Base-by-base conservation (phyloP, 2,329 filamentous ascomycete genomes). In the Pseudonectria foliicola region DNA sequence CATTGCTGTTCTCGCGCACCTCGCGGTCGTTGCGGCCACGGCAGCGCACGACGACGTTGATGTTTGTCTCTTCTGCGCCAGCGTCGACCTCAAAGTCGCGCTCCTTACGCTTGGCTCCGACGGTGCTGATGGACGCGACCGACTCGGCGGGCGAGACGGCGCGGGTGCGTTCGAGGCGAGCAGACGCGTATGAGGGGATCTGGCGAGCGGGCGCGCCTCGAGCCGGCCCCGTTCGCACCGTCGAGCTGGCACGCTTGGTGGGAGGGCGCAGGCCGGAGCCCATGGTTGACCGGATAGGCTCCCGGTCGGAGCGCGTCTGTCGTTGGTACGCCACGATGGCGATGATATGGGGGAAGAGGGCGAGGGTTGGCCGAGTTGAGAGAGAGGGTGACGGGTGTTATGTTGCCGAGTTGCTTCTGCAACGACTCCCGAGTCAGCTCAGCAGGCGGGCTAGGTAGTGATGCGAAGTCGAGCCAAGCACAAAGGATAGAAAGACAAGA, bases 21-120 rank as follows among this genome's bases (percentile, higher is more conserved):
- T 98, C 92, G 48, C 90, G 81, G 49, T 95, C 85, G 57, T 85
- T 96, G 44, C 92, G 82, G 5, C 90, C 92, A 49, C 92, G 77
- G 65, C 90, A 98, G 45, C 92, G 77, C 38, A 98, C 93, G 24
- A 96, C 89, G 30, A 98, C 92, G 57, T 93, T 92, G 63, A 98
- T 98, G 58, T 95, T 98, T 7, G 90, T 96, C 61, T 94, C 88
- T 50, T 89, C 81, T 33, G 75, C 74, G 37, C 64, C 62, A 2
- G 44, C 35, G 23, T 85, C 78, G 6, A 73, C 61, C 29, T 90
- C 89, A 54, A 82, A 90, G 25, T 93, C 85, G 53, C 85, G 77
- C 50, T 92, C 85, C 61, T 95, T 95, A 53, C 89, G 80, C 68
- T 95, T 95, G 29, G 70, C 72, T 15, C 79, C 76, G 23, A 72